These are phyloP conservation scores for Nemania serpens DNA, from an alignment of 2,329 filamentous ascomycete genomes.

Conservation along the genomic window DNA sequence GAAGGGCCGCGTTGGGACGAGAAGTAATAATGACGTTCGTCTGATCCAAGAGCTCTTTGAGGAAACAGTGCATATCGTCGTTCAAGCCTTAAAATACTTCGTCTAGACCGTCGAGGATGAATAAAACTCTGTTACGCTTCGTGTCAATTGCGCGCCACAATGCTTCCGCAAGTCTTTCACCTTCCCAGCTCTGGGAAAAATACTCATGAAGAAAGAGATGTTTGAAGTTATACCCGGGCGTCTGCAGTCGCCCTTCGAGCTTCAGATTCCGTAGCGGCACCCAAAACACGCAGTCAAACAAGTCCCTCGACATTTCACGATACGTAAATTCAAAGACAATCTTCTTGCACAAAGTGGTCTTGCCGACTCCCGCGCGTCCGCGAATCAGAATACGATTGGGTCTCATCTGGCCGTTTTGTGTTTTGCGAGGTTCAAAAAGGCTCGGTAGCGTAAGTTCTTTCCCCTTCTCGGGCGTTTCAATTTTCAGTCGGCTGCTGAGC, in stretches of 20 bases:
- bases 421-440: neutral
- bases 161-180: neutral
- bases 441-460: neutral
- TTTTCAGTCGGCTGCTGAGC: neutral
- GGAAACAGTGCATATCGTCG: neutral
- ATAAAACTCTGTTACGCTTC: slow-evolving; percentile 31
- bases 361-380: slow-evolving; percentile 17
- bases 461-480: neutral
- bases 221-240: neutral
- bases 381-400: slow-evolving; percentile 5
- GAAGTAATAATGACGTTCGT: slow-evolving; percentile 48
- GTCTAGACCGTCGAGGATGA: slow-evolving; percentile 51
- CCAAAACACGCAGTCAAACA: slow-evolving; percentile 15
- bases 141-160: neutral
- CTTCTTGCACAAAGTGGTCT: slow-evolving; percentile 25
- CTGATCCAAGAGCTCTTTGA: slow-evolving; percentile 28
- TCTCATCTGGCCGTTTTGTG: neutral
- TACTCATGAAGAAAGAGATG: neutral
- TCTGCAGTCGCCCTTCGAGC: neutral
- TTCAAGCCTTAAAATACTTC: slow-evolving; percentile 40
- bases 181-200: neutral
- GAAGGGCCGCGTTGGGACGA: slow-evolving; percentile 39
- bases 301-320: neutral
- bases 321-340: slow-evolving; percentile 21
- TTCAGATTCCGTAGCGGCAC: slow-evolving; percentile 13